These are phyloP conservation scores for Poa annua DNA, from an alignment of 176 grass and related monocot species.

Conservation along the genomic window DNA sequence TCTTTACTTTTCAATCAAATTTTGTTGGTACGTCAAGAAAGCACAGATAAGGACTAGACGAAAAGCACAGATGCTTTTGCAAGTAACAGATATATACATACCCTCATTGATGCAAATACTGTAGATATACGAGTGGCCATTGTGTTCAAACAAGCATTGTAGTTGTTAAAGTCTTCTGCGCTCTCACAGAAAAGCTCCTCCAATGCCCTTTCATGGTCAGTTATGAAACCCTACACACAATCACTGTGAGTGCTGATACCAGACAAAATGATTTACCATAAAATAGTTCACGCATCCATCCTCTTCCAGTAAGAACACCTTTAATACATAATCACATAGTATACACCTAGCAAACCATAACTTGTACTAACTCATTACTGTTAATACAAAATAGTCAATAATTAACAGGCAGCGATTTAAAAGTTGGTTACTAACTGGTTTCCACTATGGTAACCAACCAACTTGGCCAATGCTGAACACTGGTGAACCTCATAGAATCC, in stretches of 20 bases:
- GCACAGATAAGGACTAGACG: not conserved
- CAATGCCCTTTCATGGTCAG: constrained; percentile 93
- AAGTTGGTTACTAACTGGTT: not conserved
- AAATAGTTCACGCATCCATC: not conserved
- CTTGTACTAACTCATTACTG: constrained; percentile 24
- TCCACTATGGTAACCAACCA: not conserved
- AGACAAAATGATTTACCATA: constrained; percentile 28
- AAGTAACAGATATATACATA: constrained; percentile 47
- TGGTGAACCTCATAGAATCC: constrained; percentile 7
- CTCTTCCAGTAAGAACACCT: not conserved
- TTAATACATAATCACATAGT: not conserved
- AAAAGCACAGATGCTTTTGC: constrained; percentile 23
- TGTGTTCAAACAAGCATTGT: constrained; percentile 89
- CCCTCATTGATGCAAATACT: constrained; percentile 83
- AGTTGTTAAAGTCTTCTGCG: constrained; percentile 78
- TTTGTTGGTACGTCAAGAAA: not conserved
- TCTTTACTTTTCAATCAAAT: not conserved
- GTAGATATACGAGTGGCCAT: constrained; percentile 94
- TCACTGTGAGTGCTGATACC: constrained; percentile 20
- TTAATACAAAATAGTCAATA: not conserved
- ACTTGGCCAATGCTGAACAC: not conserved
- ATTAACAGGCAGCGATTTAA: not conserved
- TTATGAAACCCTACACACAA: constrained; percentile 78
- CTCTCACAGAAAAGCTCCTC: constrained; percentile 99
- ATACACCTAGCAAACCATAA: constrained; percentile 4